These are phyloP conservation scores for Flaveria bidentis DNA, from an alignment of 129 eudicot species.

Conservation along the genomic window DNA sequence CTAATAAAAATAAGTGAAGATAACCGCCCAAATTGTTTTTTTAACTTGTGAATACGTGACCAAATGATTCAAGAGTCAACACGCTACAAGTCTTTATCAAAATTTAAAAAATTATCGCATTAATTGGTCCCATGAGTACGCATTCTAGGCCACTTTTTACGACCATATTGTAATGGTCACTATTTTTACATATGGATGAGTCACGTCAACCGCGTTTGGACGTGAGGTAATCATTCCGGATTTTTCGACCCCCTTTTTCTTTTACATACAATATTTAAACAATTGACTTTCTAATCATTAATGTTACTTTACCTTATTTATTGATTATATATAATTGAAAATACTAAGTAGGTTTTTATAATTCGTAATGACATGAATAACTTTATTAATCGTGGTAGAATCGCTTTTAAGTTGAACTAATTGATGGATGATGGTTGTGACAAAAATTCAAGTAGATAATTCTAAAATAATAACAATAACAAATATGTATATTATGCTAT, in stretches of 20 bases:
- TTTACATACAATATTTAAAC: background rate
- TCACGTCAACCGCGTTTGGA: conserved; percentile 15
- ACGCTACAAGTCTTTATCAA: background rate
- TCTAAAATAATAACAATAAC: no score
- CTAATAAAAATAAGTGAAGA: background rate
- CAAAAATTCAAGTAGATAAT: no score
- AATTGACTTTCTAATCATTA: no score
- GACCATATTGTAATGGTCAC: background rate
- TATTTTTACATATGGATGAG: conserved; percentile 4
- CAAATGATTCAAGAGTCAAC: conserved; percentile 10
- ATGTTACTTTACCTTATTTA: no score
- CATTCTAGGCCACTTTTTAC: conserved; percentile 17
- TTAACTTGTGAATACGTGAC: background rate
- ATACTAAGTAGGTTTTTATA: no score
- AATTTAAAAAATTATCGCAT: background rate
- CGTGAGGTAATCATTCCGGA: conserved; percentile 15
- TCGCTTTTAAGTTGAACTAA: no score
- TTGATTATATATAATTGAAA: no score
- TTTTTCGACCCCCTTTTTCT: conserved; percentile 1
- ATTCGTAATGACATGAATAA: no score
- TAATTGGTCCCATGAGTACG: conserved; percentile 19
- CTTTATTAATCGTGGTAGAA: no score
- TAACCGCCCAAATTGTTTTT: conserved; percentile 12
- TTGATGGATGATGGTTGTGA: no score
- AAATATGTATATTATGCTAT: no score